Conservation (phyloP, 768 basidiomycete genomes). For the Boletus edulis region DNA sequence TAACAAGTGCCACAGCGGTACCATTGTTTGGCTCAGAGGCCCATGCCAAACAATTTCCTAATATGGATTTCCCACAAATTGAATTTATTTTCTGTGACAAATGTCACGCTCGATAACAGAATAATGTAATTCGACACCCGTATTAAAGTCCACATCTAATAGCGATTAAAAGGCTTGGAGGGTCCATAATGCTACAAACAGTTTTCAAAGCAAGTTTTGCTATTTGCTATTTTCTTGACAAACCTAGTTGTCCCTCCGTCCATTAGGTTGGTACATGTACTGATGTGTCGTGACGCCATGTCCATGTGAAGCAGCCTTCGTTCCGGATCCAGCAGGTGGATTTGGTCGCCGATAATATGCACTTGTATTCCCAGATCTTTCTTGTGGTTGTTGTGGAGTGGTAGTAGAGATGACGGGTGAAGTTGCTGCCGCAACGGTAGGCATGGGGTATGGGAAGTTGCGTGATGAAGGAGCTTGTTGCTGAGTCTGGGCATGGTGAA, state of each 20-base stretch:
- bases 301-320: slow-evolving; percentile 24
- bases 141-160: slow-evolving; percentile 2
- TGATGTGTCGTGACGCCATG: slow-evolving; percentile 35
- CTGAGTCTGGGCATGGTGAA: slow-evolving; percentile 31
- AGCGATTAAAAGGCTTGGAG: background rate
- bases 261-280: slow-evolving; percentile 48
- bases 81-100: slow-evolving; percentile 15
- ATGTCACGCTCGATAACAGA: slow-evolving; percentile 17
- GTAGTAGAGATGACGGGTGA: slow-evolving; percentile 53
- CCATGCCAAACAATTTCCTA: slow-evolving; percentile 24
- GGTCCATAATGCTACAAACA: slow-evolving; percentile 1
- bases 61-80: background rate
- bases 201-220: slow-evolving; percentile 4
- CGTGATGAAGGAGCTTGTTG: slow-evolving; percentile 26
- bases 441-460: slow-evolving; percentile 67
- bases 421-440: slow-evolving; percentile 61
- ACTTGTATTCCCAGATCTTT: slow-evolving; percentile 30
- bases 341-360: slow-evolving; percentile 57
- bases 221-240: too few relatives aligned
- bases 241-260: slow-evolving; percentile 30
- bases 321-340: slow-evolving; percentile 20
- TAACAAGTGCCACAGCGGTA: slow-evolving; percentile 7
- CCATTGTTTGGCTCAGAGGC: slow-evolving; percentile 26
- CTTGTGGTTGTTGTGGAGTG: slow-evolving; percentile 36
- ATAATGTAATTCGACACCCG: slow-evolving; percentile 16